Percentiles rank a stretch among this genome's conserved stretches.
Evolutionary conservation across 176 grass and related monocot species (phyloP).

Genomic region (Oryza glaberrima): DNA sequence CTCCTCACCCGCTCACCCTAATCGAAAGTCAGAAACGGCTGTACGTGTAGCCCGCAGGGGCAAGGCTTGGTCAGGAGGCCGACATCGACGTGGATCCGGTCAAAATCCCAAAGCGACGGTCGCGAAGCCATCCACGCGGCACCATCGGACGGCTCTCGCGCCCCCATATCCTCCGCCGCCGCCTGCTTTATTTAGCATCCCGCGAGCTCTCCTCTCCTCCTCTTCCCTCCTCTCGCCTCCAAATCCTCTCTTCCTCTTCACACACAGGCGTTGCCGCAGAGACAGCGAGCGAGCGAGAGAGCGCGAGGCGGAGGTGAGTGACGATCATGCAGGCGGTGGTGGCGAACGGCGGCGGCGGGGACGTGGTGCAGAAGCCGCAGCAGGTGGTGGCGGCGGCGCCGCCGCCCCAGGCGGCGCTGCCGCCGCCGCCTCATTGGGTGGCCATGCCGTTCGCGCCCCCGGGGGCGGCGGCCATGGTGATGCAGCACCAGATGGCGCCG

Average conservation of each 20-base stretch:
- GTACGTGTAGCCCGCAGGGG: constrained; percentile 58
- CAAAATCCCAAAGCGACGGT: constrained; percentile 52
- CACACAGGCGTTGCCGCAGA: not conserved
- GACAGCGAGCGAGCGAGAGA: not conserved
- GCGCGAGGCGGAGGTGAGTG: not conserved
- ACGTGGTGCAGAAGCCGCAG: constrained; percentile 60
- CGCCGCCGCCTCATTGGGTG: constrained; percentile 55
- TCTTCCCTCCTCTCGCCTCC: constrained; percentile 38
- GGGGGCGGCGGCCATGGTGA: constrained; percentile 68
- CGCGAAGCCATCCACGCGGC: constrained; percentile 6
- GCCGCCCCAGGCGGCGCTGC: not conserved
- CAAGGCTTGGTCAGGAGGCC: constrained; percentile 53
- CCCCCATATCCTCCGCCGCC: constrained; percentile 41
- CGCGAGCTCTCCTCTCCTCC: constrained; percentile 29
- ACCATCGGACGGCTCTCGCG: constrained; percentile 56
- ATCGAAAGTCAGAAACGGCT: constrained; percentile 60
- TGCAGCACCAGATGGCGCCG: constrained; percentile 83
- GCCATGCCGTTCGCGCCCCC: constrained; percentile 66
- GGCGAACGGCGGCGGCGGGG: constrained; percentile 47
- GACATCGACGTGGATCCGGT: constrained; percentile 67
- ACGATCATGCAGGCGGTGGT: constrained; percentile 72
- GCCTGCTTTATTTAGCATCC: constrained; percentile 71
- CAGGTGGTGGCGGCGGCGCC: constrained; percentile 47
- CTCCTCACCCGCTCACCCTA: constrained; percentile 38
- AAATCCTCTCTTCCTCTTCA: constrained; percentile 26